Evolutionary conservation across 2,329 filamentous ascomycete genomes (phyloP).

Genomic region (Whalleya microplaca): DNA sequence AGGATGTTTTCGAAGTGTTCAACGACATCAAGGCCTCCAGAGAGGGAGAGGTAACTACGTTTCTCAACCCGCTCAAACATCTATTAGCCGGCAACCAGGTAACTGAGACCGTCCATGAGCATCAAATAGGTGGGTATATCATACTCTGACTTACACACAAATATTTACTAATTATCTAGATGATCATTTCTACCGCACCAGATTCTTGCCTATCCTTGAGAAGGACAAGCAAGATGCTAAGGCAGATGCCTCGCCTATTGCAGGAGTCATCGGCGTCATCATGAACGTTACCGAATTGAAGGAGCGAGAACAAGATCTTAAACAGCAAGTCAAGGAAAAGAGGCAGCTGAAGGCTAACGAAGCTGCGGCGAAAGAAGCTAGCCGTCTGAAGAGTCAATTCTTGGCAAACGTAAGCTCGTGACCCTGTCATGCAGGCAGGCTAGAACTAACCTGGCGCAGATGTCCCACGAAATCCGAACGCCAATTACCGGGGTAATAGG

Average conservation of each 20-base stretch:
- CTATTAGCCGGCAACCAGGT: conserved; percentile 64
- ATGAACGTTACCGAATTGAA: conserved; percentile 79
- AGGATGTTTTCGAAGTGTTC: conserved; percentile 69
- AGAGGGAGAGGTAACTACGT: conserved; percentile 49
- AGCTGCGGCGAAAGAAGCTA: conserved; percentile 78
- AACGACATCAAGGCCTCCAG: conserved; percentile 49
- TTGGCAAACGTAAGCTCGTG: conserved; percentile 60
- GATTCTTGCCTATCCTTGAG: conserved; percentile 68
- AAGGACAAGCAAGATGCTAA: conserved; percentile 58
- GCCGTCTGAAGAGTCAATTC: conserved; percentile 78
- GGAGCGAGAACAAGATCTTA: conserved; percentile 64
- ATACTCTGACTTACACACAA: neutral
- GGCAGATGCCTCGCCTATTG: conserved; percentile 55
- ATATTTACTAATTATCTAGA: conserved; percentile 41
- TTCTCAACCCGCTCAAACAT: conserved; percentile 63
- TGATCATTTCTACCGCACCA: conserved; percentile 71
- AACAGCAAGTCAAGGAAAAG: conserved; percentile 70
- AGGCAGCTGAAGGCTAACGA: conserved; percentile 73
- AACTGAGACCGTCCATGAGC: conserved; percentile 65
- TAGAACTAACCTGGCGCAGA: conserved; percentile 43
- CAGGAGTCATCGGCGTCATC: conserved; percentile 77
- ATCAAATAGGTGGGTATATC: conserved; percentile 52
- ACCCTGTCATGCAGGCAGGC: neutral
- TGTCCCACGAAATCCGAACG: conserved; percentile 80
- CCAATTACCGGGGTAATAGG: conserved; percentile 82